Percentiles rank a stretch among this genome's conserved stretches.
Conservation (phyloP, 768 basidiomycete genomes). For the Pisolithus marmoratus region DNA sequence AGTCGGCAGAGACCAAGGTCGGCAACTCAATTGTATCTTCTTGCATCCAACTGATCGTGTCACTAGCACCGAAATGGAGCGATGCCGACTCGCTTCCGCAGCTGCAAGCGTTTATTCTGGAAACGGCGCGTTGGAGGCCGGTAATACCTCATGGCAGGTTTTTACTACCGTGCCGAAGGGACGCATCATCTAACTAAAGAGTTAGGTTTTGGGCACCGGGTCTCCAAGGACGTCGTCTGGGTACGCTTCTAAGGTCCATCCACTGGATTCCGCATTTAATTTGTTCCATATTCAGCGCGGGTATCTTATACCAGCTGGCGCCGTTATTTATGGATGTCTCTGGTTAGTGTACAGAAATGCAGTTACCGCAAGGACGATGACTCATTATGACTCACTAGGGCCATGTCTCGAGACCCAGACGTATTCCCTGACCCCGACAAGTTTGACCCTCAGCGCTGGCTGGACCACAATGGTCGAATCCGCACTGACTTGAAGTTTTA, state of each 20-base stretch:
- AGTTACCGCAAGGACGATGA: background rate
- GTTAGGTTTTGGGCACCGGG: conserved; percentile 49
- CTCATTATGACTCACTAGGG: conserved; percentile 23
- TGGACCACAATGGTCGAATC: conserved; percentile 36
- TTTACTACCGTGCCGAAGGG: background rate
- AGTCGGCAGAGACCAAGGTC: conserved; percentile 35
- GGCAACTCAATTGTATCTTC: background rate
- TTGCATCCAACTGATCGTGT: background rate
- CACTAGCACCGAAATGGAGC: conserved; percentile 30
- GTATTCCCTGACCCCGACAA: conserved; percentile 46
- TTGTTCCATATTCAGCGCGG: conserved; percentile 8
- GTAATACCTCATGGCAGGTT: conserved; percentile 21
- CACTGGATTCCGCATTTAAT: conserved; percentile 31
- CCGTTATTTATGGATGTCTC: conserved; percentile 12
- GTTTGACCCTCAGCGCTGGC: conserved; percentile 56
- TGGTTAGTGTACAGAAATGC: conserved; percentile 13
- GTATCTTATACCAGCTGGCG: conserved; percentile 19
- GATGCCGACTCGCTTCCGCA: conserved; percentile 30
- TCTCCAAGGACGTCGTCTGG: conserved; percentile 59
- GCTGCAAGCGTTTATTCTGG: conserved; percentile 31
- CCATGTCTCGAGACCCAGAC: conserved; percentile 45
- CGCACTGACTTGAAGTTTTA: conserved; percentile 43
- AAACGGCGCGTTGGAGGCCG: conserved; percentile 33
- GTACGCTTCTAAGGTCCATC: conserved; percentile 21
- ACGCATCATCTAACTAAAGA: background rate